Conservation (phyloP, 1,284 basidiomycete genomes). For the Moesziomyces aphidis region DNA sequence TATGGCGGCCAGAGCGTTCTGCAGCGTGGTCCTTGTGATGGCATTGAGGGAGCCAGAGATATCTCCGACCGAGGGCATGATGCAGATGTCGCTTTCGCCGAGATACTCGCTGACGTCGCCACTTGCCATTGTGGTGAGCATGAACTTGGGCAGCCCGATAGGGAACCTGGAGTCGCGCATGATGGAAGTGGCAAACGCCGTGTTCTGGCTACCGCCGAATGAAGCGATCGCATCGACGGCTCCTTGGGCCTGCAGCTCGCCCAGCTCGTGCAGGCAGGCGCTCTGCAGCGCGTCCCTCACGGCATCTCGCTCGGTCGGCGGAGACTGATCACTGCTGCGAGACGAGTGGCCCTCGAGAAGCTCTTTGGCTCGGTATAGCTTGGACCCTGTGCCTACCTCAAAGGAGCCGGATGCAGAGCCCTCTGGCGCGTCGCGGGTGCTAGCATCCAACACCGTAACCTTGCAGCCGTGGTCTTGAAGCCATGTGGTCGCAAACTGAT, state of each 20-base stretch:
- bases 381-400: slow-evolving; percentile 9
- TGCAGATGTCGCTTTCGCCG: slow-evolving; percentile 41
- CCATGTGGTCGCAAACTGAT: slow-evolving; percentile 27
- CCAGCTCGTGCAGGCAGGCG: slow-evolving; percentile 17
- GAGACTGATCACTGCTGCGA: neutral
- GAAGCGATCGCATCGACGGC: slow-evolving; percentile 30
- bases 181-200: slow-evolving; percentile 37
- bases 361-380: slow-evolving; percentile 9
- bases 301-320: slow-evolving; percentile 9
- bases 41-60: slow-evolving; percentile 42
- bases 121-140: slow-evolving; percentile 44
- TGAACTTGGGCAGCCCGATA: slow-evolving; percentile 43
- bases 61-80: slow-evolving; percentile 46
- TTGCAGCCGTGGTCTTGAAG: slow-evolving; percentile 25
- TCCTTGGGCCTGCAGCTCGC: slow-evolving; percentile 1
- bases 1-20: slow-evolving; percentile 28
- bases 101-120: slow-evolving; percentile 40
- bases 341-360: slow-evolving; percentile 8
- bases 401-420: slow-evolving; percentile 7
- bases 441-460: slow-evolving; percentile 23
- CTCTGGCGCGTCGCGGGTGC: slow-evolving; percentile 17
- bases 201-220: slow-evolving; percentile 44
- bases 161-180: slow-evolving; percentile 33
- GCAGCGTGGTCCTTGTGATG: slow-evolving; percentile 31
- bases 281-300: slow-evolving; percentile 13